Evolutionary conservation across 2,329 filamentous ascomycete species (phyloP), one percentile per base, ranked within the genome.

Genomic region (Ascochyta clinopodiicola): DNA sequence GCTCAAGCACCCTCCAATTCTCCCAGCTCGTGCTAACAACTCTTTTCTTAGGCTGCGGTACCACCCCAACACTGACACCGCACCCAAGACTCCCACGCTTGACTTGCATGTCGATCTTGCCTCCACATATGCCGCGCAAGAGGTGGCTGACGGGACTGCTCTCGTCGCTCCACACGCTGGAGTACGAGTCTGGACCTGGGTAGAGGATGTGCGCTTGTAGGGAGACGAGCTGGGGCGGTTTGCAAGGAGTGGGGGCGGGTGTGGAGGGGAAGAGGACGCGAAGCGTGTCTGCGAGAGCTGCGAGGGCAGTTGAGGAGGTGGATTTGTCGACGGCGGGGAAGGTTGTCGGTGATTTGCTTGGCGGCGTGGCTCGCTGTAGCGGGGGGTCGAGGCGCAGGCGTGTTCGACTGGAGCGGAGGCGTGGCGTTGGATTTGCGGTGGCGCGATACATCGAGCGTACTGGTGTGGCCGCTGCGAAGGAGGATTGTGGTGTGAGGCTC

Each of bases 171-270:
- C 77, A 80, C 7, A 79, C 71, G 8, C 60, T 66, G 38, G 61
- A 66, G 60, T 78, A 78, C 10, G 70, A 66, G 36, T 74, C 67
- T 3, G 68, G 64, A 8, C 75, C 77, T 0, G 77, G 74, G 40
- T 76, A 79, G 51, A 76, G 74, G 40, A 79, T 70, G 8, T 76
- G 72, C 22, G 77, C 57, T 50, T 78, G 72, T 22, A 79, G 61
- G 15, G 71, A 63, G 51, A 75, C 45, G 12, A 48, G 54, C 9
- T 44, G 70, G 0, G 32, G 27, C 21, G 40, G 35, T 12, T 25
- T 6, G 4, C 27, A 32, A 10, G 45, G 22, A 10, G 24, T 25
- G 9, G 51, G 34, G 6, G 21, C 52, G n/a, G 43, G 67, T 17
- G 8, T 46, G 9, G 51, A 67, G 27, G 54, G 69, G 21, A 78